Evolutionary conservation across 129 eudicot genomes (phyloP), one percentile per base, ranked within the genome.

Genomic region (Helianthus tuberosus): DNA sequence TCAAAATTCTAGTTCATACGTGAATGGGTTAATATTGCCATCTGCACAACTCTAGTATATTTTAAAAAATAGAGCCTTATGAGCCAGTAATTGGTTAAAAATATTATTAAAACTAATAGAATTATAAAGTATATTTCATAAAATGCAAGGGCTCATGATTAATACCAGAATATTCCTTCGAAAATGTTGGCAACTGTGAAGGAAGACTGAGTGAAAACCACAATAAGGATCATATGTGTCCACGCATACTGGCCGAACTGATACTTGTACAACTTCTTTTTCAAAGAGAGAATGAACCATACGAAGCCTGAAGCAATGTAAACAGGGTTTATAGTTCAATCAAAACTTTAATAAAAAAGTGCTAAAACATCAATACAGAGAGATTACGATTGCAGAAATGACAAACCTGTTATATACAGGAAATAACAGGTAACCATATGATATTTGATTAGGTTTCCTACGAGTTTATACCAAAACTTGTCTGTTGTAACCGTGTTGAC

Each of bases 241-340:
- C 97, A 92, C 51, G 97, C 97, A 83, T 84, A 92, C 51, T 92
- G 97, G 68, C 97, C 88, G 83, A 92, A 92, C 41, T 92, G 97
- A 89, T 89, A 92, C 96, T 92, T 92, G 89, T 92, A 92, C 96
- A 87, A 74, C 87, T 89, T 89, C 88, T 92, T 92, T 87, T 92
- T 92, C 57, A 92, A 87, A 2, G 97, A 49, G 15, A 92, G 91
- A 80, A 92, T 92, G 78, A 92, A 92, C 97, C 97, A 92, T 85
- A 92, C 80, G 71, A 92, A 89, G 77, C 93, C 97, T 91, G 86
- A 62, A 76, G 13, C 83, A 74, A 64, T 15, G 53, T 62, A 46
- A 43, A 14, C 25, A 63, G 67, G 11, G 36, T 49, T 71, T 61
- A 48, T 48, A n/a, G 6, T 61, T 61, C 66, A 61, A 29, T 13